phyloP scores from a whole-genome alignment of 495 filamentous ascomycete genomes.

The Astrothelium macrocarpum region DNA sequence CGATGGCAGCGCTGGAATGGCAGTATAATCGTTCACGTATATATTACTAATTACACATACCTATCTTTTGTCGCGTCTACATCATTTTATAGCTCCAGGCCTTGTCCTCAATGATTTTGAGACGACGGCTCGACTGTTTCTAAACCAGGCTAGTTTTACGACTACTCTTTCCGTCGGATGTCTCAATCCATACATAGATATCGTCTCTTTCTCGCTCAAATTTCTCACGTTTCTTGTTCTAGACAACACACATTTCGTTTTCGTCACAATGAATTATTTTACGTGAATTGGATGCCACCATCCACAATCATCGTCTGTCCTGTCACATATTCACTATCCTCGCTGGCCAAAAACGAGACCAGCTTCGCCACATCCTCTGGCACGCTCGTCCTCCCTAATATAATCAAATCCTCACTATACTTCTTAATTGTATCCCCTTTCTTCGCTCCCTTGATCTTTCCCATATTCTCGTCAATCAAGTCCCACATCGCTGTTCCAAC shows the following conservation, averaged over 20 bases:
- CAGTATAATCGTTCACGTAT: too few species aligned
- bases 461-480: constrained; percentile 44
- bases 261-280: neutral
- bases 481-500: constrained; percentile 56
- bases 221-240: too few species aligned
- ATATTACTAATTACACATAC: too few species aligned
- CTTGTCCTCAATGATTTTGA: too few species aligned
- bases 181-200: too few species aligned
- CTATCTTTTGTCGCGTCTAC: neutral
- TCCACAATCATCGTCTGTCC: constrained; percentile 55
- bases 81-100: neutral
- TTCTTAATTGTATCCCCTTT: constrained; percentile 45
- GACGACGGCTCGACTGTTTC: too few species aligned
- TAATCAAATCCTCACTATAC: constrained; percentile 38
- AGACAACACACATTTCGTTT: neutral
- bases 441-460: constrained; percentile 33
- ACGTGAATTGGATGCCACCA: constrained; percentile 48
- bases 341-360: constrained; percentile 47
- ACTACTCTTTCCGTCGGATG: too few species aligned
- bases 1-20: too few species aligned
- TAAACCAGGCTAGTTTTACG: too few species aligned
- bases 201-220: neutral
- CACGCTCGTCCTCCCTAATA: constrained; percentile 41
- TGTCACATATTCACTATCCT: constrained; percentile 49
- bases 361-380: constrained; percentile 50